Conservation (phyloP, 2,329 filamentous ascomycete genomes). For the Cryphonectria radicalis region DNA sequence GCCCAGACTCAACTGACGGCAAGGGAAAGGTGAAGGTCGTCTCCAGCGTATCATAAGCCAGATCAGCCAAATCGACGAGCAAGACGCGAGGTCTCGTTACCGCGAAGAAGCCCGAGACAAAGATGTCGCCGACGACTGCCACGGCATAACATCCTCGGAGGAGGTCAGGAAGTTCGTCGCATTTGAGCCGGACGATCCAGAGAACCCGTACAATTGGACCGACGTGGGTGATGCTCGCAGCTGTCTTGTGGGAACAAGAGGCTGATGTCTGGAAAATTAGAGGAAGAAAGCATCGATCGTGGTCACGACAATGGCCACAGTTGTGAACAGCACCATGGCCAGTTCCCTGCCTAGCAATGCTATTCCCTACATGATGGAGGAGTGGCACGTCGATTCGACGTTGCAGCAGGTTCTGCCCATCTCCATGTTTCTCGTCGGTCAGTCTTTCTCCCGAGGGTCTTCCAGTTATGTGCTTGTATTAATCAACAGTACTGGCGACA, state of each 20-base stretch:
- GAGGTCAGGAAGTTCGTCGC: conserved; percentile 43
- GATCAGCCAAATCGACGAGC: conserved; percentile 41
- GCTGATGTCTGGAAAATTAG: conserved; percentile 40
- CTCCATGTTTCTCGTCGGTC: conserved; percentile 63
- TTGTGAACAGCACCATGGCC: conserved; percentile 71
- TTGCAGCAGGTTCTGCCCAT: conserved; percentile 59
- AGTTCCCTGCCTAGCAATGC: conserved; percentile 68
- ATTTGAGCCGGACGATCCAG: conserved; percentile 53
- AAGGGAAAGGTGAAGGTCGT: conserved; percentile 14
- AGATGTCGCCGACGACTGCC: conserved; percentile 31
- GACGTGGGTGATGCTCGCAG: conserved; percentile 33
- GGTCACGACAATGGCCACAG: conserved; percentile 58
- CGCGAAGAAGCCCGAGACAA: conserved; percentile 48
- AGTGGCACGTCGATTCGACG: conserved; percentile 59
- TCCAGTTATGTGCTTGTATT: background rate
- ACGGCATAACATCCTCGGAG: conserved; percentile 38
- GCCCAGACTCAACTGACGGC: background rate
- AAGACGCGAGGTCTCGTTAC: conserved; percentile 47
- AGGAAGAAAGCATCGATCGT: conserved; percentile 59
- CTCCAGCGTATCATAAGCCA: conserved; percentile 28
- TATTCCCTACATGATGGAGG: conserved; percentile 57
- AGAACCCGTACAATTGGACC: conserved; percentile 60
- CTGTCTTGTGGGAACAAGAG: conserved; percentile 7
- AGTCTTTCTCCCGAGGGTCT: conserved; percentile 8
- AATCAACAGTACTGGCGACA: conserved; percentile 10